Conservation (phyloP, 345 rosid species). For the Eucalyptus pauciflora region DNA sequence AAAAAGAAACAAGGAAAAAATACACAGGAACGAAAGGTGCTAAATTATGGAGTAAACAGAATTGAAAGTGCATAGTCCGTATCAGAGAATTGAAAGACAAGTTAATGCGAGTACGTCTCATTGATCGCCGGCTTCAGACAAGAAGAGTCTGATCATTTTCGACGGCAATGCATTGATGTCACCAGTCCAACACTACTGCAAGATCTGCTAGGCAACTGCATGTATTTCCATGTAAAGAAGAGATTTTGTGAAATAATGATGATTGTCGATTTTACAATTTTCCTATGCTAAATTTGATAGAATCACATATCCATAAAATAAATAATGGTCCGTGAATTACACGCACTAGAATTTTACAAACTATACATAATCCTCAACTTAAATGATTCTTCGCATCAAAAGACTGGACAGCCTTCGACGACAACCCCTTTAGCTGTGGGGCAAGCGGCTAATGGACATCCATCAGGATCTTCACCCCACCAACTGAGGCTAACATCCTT, state of each 20-base stretch:
- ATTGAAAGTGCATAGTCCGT: background rate
- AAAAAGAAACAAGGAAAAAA: background rate
- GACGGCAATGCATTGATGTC: background rate
- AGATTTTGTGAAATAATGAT: background rate
- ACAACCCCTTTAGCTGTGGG: constrained; percentile 28
- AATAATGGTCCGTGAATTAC: background rate
- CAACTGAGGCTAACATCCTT: constrained; percentile 26
- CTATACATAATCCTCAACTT: background rate
- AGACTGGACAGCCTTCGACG: constrained; percentile 29
- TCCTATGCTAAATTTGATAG: background rate
- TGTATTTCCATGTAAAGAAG: background rate
- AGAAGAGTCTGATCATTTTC: background rate
- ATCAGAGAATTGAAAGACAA: background rate
- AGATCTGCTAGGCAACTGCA: background rate
- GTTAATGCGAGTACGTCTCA: background rate
- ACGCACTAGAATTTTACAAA: background rate
- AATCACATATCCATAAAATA: background rate
- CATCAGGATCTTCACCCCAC: constrained; percentile 51
- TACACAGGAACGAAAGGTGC: background rate
- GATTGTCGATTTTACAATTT: background rate
- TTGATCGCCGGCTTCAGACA: background rate
- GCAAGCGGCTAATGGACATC: constrained; percentile 56
- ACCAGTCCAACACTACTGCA: background rate
- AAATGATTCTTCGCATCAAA: constrained; percentile 6
- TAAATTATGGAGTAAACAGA: background rate